Percentiles rank a stretch among this genome's conserved stretches.
Evolutionary conservation across 257 asterid genomes (phyloP).

Genomic region (Solanum chilense): DNA sequence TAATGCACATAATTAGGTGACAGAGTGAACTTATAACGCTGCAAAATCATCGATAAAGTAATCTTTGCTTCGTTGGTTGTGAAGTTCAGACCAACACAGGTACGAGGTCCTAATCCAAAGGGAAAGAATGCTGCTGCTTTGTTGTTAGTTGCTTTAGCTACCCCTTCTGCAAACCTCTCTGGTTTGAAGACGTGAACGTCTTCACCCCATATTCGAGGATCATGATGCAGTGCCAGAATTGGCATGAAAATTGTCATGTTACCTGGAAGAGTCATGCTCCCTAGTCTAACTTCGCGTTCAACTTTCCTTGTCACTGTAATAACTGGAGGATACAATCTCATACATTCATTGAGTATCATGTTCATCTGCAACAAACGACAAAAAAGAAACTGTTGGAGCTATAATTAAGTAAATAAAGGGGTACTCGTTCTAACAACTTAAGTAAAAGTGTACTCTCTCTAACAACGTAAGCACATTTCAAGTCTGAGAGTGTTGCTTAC

Average conservation of each 20-base stretch:
- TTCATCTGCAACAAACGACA: constrained; percentile 24
- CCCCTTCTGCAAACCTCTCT: constrained; percentile 42
- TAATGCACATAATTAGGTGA: constrained; percentile 39
- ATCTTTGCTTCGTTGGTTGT: constrained; percentile 49
- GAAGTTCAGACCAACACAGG: constrained; percentile 54
- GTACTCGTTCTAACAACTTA: neutral
- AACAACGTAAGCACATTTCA: neutral
- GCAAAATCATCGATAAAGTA: constrained; percentile 41
- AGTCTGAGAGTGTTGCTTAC: constrained; percentile 7
- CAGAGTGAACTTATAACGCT: constrained; percentile 25
- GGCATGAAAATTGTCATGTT: constrained; percentile 29
- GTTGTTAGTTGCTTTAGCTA: constrained; percentile 50
- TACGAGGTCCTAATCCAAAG: constrained; percentile 47
- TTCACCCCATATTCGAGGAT: constrained; percentile 40
- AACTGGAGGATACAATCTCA: constrained; percentile 47
- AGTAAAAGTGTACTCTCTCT: neutral
- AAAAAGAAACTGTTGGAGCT: neutral
- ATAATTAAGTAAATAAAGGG: neutral
- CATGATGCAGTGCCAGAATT: constrained; percentile 30
- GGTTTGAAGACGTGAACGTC: constrained; percentile 46
- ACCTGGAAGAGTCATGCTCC: constrained; percentile 20
- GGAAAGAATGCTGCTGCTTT: constrained; percentile 40
- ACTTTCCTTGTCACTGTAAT: constrained; percentile 32
- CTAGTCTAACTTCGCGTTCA: constrained; percentile 21
- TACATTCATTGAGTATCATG: constrained; percentile 54